phyloP scores from a whole-genome alignment of 1,139 yeast species.

The Candida sp. region DNA sequence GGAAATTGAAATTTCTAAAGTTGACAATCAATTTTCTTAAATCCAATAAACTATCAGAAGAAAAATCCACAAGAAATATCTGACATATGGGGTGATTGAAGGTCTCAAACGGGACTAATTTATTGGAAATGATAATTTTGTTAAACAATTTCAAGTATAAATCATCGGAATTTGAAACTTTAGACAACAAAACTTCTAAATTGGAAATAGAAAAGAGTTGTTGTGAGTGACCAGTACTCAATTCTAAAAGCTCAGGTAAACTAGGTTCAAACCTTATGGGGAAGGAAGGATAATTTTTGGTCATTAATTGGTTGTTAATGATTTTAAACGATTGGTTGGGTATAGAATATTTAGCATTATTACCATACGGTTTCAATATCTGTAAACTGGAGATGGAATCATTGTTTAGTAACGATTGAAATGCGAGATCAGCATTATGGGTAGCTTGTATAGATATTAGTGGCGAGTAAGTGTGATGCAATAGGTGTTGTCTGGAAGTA shows the following conservation, averaged over 20 bases:
- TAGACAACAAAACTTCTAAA: constrained; percentile 31
- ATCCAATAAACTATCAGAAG: constrained; percentile 46
- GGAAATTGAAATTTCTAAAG: constrained; percentile 45
- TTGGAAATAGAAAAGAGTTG: constrained; percentile 41
- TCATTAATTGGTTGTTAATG: constrained; percentile 39
- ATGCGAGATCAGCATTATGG: constrained; percentile 44
- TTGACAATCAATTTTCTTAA: constrained; percentile 37
- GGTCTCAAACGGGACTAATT: constrained; percentile 78
- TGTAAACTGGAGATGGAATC: constrained; percentile 32
- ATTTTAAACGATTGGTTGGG: constrained; percentile 36
- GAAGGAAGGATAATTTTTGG: constrained; percentile 41
- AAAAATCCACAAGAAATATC: constrained; percentile 57
- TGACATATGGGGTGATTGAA: constrained; percentile 89
- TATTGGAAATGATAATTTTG: constrained; percentile 57
- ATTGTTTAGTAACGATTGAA: constrained; percentile 31
- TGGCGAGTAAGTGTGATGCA: constrained; percentile 57
- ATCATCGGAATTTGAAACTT: constrained; percentile 15
- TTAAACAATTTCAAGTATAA: constrained; percentile 61
- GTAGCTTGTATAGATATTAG: constrained; percentile 54
- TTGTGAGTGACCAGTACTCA: constrained; percentile 10
- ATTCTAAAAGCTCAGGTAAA: constrained; percentile 35
- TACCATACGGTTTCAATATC: constrained; percentile 42
- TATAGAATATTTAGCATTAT: constrained; percentile 40
- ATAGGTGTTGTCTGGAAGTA: constrained; percentile 38
- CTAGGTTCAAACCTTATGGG: constrained; percentile 44